Evolutionary conservation across 495 filamentous ascomycete genomes (phyloP).

Genomic region (Polyplosphaeria fusca): DNA sequence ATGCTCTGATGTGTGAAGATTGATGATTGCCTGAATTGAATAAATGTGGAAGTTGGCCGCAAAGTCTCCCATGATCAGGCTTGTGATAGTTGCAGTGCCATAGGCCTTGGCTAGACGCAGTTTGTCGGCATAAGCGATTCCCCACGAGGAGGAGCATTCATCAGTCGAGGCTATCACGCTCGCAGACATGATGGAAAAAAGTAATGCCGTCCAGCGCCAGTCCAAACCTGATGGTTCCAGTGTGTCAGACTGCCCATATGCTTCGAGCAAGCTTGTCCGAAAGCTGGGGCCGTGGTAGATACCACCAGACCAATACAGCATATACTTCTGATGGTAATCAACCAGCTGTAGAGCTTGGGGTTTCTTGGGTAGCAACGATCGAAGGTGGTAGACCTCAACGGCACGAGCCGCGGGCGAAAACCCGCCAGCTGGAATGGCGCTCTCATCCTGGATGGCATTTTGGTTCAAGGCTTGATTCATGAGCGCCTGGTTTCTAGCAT

Average conservation of each 20-base stretch:
- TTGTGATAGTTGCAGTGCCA: slow-evolving; percentile 41
- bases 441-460: too few relatives aligned
- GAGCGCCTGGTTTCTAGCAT: too few relatives aligned
- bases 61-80: slow-evolving; percentile 43
- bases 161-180: slow-evolving; percentile 42
- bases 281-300: slow-evolving; percentile 42
- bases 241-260: slow-evolving; percentile 36
- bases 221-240: slow-evolving; percentile 32
- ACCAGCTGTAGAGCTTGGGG: slow-evolving; percentile 39
- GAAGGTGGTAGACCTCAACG: slow-evolving; percentile 28
- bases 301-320: slow-evolving; percentile 43
- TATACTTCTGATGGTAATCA: slow-evolving; percentile 42
- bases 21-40: slow-evolving; percentile 48
- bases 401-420: slow-evolving; percentile 16
- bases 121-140: slow-evolving; percentile 40
- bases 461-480: too few relatives aligned
- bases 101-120: slow-evolving; percentile 39
- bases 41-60: slow-evolving; percentile 42
- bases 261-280: slow-evolving; percentile 35
- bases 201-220: slow-evolving; percentile 44
- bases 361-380: slow-evolving; percentile 40
- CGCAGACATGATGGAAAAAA: slow-evolving; percentile 45
- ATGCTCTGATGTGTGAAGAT: slow-evolving; percentile 47
- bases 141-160: slow-evolving; percentile 37
- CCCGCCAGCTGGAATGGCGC: not conserved